phyloP scores from a whole-genome alignment of 352 stramenopile species.

The Globisporangium acanthophoron region DNA sequence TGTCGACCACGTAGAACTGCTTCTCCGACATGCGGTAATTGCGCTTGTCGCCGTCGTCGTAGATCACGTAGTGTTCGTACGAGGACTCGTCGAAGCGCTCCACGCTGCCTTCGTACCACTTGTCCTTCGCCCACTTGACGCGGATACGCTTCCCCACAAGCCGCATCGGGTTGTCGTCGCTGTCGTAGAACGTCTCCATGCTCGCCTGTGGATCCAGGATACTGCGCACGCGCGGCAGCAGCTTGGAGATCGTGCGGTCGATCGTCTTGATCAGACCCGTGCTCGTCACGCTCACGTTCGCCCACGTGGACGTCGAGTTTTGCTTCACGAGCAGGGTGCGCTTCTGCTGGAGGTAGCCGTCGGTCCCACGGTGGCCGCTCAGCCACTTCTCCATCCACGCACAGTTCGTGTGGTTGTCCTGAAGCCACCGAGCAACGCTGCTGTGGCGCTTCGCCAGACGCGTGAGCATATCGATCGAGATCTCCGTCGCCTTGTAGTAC shows the following conservation, averaged over 20 bases:
- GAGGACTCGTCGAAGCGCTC: conserved; percentile 72
- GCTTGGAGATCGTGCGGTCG: conserved; percentile 50
- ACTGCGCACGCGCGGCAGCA: conserved; percentile 49
- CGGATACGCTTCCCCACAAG: conserved; percentile 80
- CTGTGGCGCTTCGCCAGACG: conserved; percentile 72
- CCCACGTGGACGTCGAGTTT: conserved; percentile 81
- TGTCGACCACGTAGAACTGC: conserved; percentile 76
- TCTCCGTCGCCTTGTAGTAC: conserved; percentile 84
- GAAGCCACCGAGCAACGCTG: conserved; percentile 59
- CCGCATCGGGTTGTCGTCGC: conserved; percentile 79
- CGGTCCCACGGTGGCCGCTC: conserved; percentile 43
- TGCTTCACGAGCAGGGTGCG: conserved; percentile 81
- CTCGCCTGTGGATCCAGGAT: conserved; percentile 34
- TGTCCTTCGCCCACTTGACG: conserved; percentile 88
- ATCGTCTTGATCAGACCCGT: conserved; percentile 53
- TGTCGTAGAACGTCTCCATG: conserved; percentile 84
- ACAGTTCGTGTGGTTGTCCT: conserved; percentile 56
- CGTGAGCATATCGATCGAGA: conserved; percentile 83
- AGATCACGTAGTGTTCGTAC: conserved; percentile 80
- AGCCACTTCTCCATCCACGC: conserved; percentile 86
- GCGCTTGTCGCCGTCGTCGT: conserved; percentile 84
- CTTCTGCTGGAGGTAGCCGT: conserved; percentile 69
- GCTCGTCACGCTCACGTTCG: conserved; percentile 54
- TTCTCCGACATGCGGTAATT: conserved; percentile 89
- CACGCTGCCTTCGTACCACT: conserved; percentile 83